Conservation (phyloP, 2,329 filamentous ascomycete genomes). For the Aureobasidium sp. region DNA sequence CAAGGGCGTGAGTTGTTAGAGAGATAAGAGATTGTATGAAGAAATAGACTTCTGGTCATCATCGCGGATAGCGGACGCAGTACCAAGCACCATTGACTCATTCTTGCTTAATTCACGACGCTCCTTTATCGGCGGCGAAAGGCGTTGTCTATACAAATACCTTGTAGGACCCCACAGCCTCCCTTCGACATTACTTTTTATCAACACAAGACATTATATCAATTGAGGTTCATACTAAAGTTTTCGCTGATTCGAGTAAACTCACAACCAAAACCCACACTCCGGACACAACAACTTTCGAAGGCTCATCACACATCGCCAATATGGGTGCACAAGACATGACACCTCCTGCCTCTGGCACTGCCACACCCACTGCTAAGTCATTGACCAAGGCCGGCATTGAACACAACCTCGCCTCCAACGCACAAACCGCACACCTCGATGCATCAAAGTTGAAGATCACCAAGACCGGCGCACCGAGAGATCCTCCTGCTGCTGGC, state of each 20-base stretch:
- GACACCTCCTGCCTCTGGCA: constrained; percentile 39
- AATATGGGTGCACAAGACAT: constrained; percentile 36
- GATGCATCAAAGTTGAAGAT: constrained; percentile 74
- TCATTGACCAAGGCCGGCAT: constrained; percentile 41
- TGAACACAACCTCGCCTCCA: constrained; percentile 38
- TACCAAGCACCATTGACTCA: constrained; percentile 17
- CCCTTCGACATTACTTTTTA: neutral
- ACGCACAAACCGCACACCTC: constrained; percentile 39
- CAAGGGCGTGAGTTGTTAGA: neutral
- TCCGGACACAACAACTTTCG: neutral
- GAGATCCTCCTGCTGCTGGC: constrained; percentile 74
- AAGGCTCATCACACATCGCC: constrained; percentile 7
- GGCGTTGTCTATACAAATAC: constrained; percentile 17
- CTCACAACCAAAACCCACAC: no score
- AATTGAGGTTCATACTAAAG: neutral
- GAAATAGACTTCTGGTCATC: neutral
- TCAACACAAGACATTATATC: neutral
- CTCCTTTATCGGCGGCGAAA: constrained; percentile 14
- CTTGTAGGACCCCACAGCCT: constrained; percentile 8
- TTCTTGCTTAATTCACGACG: neutral
- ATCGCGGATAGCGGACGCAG: neutral
- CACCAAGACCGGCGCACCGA: constrained; percentile 79
- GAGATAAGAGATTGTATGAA: neutral
- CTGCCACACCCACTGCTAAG: constrained; percentile 36
- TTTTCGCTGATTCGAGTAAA: no score